These are phyloP conservation scores for Lachnum nothofagi DNA, from an alignment of 2,329 filamentous ascomycete genomes.

Conservation along the genomic window DNA sequence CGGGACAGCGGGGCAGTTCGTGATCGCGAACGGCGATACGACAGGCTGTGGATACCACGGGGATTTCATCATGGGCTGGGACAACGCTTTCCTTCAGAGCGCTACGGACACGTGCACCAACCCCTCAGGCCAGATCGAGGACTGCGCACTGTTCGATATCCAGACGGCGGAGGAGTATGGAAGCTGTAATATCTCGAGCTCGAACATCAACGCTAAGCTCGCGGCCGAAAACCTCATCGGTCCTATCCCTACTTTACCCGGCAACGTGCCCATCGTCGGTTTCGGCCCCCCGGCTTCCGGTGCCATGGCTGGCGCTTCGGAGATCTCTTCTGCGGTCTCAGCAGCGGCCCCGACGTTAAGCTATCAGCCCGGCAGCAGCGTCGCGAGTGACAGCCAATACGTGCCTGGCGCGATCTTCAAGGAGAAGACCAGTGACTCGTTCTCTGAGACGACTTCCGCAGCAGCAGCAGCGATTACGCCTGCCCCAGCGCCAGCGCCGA, in stretches of 20 bases:
- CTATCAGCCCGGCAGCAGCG: neutral
- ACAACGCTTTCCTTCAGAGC: constrained; percentile 59
- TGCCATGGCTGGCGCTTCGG: constrained; percentile 7
- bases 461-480: constrained; percentile 15
- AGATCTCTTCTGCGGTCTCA: constrained; percentile 13
- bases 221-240: constrained; percentile 55
- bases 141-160: constrained; percentile 72
- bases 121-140: constrained; percentile 59
- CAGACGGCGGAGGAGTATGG: constrained; percentile 51
- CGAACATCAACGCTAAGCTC: constrained; percentile 51
- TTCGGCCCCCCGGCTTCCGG: constrained; percentile 32
- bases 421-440: neutral
- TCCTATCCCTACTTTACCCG: constrained; percentile 56
- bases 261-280: constrained; percentile 47
- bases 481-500: constrained; percentile 17
- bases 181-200: constrained; percentile 52
- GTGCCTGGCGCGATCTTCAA: constrained; percentile 33
- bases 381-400: constrained; percentile 19
- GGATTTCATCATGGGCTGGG: constrained; percentile 79
- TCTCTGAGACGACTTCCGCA: neutral
- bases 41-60: constrained; percentile 75
- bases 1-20: constrained; percentile 61
- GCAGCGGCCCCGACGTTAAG: constrained; percentile 4
- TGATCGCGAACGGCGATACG: constrained; percentile 72
- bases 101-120: constrained; percentile 75